Percentiles rank a stretch among this genome's conserved stretches.
Evolutionary conservation across 2,329 filamentous ascomycete species (phyloP).

Genomic region (Bipolaris gigantea): DNA sequence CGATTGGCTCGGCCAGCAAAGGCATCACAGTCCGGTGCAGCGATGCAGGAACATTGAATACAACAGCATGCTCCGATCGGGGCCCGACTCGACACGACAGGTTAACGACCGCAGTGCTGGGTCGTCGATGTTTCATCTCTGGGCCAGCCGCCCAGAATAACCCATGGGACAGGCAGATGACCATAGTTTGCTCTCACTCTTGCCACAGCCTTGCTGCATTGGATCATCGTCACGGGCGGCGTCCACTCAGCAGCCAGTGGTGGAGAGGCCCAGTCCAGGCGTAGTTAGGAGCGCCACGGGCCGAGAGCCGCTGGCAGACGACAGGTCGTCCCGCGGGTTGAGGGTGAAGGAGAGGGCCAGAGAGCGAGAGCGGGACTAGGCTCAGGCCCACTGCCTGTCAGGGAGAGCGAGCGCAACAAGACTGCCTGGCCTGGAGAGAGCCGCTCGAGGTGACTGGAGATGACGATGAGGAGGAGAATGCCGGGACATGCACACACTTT

Average conservation of each 20-base stretch:
- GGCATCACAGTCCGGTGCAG: slow-evolving; percentile 44
- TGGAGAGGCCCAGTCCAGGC: slow-evolving; percentile 27
- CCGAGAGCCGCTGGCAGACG: slow-evolving; percentile 36
- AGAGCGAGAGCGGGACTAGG: slow-evolving; percentile 18
- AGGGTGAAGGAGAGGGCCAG: slow-evolving; percentile 18
- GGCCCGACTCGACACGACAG: slow-evolving; percentile 43
- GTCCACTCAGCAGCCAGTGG: slow-evolving; percentile 33
- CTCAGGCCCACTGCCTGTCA: slow-evolving; percentile 42
- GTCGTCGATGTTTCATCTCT: slow-evolving; percentile 46
- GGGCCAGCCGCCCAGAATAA: slow-evolving; percentile 41
- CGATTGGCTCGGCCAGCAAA: slow-evolving; percentile 38
- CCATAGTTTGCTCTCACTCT: slow-evolving; percentile 32
- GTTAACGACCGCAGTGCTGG: slow-evolving; percentile 34
- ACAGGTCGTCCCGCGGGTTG: slow-evolving; percentile 28
- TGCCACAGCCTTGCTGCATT: slow-evolving; percentile 27
- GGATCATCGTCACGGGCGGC: slow-evolving; percentile 28
- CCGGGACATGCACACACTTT: slow-evolving; percentile 14
- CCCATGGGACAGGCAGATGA: slow-evolving; percentile 44
- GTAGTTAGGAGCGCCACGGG: slow-evolving; percentile 36
- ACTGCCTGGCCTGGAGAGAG: slow-evolving; percentile 20
- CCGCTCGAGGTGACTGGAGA: slow-evolving; percentile 13
- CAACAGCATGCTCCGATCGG: slow-evolving; percentile 40
- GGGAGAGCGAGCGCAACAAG: slow-evolving; percentile 24
- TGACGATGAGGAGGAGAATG: slow-evolving; percentile 2
- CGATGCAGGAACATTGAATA: slow-evolving; percentile 49